Evolutionary conservation across 164 flowering plant species (phyloP).

Genomic region (Annona cherimola): DNA sequence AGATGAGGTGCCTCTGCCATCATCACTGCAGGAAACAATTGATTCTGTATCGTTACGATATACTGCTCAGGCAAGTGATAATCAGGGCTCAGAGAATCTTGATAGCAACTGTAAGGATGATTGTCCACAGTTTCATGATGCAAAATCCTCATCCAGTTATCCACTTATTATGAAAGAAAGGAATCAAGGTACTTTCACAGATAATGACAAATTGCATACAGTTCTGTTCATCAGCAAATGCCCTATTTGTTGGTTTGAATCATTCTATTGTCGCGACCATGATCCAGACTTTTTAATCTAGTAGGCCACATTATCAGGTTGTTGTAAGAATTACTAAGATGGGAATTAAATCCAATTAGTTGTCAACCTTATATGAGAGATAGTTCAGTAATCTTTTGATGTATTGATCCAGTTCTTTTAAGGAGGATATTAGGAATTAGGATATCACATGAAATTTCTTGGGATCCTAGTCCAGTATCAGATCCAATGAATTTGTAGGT

Average conservation of each 20-base stretch:
- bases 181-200: slow-evolving; percentile 16
- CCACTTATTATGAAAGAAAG: slow-evolving; percentile 46
- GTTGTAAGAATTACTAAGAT: neutral
- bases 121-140: slow-evolving; percentile 15
- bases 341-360: neutral
- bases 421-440: no score
- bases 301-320: neutral
- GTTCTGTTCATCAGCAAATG: neutral
- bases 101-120: neutral
- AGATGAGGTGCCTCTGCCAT: slow-evolving; percentile 77
- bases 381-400: no score
- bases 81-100: slow-evolving; percentile 17
- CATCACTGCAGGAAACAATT: slow-evolving; percentile 71
- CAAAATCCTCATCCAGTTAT: slow-evolving; percentile 26
- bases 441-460: no score
- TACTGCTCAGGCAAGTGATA: slow-evolving; percentile 20
- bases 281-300: neutral
- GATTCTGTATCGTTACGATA: slow-evolving; percentile 44
- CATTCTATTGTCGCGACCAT: neutral
- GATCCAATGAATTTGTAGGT: no score
- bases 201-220: neutral
- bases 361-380: no score
- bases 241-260: neutral
- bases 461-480: no score
- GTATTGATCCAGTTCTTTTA: no score